Evolutionary conservation across 2,329 filamentous ascomycete species (phyloP).

Genomic region (Bretziella fagacearum): DNA sequence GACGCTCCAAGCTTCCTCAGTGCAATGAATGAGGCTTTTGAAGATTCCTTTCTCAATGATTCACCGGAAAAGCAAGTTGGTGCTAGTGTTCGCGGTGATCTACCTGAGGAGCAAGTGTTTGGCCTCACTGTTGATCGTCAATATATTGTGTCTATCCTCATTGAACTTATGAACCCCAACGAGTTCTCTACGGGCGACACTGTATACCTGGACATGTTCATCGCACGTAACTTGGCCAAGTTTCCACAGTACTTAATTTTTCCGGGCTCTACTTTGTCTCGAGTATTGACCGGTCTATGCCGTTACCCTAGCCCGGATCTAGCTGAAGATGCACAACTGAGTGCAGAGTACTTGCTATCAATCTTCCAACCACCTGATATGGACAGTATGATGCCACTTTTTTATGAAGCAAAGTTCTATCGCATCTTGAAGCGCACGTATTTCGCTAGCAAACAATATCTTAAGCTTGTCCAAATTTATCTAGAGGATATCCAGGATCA

Average conservation of each 20-base stretch:
- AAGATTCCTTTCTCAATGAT: conserved; percentile 84
- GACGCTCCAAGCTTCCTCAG: conserved; percentile 87
- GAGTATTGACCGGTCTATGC: conserved; percentile 67
- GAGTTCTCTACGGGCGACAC: conserved; percentile 67
- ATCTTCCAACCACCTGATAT: conserved; percentile 82
- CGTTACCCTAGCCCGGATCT: conserved; percentile 65
- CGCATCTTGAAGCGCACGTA: conserved; percentile 85
- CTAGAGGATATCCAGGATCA: conserved; percentile 72
- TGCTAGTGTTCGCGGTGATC: conserved; percentile 31
- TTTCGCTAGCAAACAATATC: conserved; percentile 60
- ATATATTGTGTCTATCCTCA: conserved; percentile 76
- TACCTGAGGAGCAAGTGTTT: conserved; percentile 49
- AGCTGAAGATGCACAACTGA: conserved; percentile 89
- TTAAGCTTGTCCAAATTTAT: conserved; percentile 60
- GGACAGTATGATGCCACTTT: conserved; percentile 54
- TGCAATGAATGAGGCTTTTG: conserved; percentile 91
- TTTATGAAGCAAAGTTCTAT: conserved; percentile 69
- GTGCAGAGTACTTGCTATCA: conserved; percentile 84
- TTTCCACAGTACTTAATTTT: conserved; percentile 91
- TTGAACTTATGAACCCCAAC: conserved; percentile 70
- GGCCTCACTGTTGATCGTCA: conserved; percentile 69
- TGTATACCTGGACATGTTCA: conserved; percentile 96
- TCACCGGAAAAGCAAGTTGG: conserved; percentile 45
- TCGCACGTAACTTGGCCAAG: conserved; percentile 87
- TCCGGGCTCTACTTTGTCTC: conserved; percentile 68